Evolutionary conservation across 768 basidiomycete species (phyloP), one percentile per base, ranked within the genome.

Genomic region (Suillus ampliporus): DNA sequence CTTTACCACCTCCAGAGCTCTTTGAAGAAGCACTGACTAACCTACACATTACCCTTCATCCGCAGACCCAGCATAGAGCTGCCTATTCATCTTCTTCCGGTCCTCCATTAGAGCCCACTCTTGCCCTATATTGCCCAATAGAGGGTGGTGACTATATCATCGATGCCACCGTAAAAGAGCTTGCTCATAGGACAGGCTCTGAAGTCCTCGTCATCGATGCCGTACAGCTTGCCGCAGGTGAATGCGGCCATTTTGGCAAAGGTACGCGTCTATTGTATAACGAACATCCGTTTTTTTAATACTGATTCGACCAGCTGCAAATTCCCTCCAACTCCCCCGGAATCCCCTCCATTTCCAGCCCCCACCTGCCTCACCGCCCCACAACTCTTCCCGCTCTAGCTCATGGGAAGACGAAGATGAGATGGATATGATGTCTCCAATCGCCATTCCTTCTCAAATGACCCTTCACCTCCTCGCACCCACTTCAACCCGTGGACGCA

Each of bases 131-230:
- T 74, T 94, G 91, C 65, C 96, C 95, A 7, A 47, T 72, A 52
- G 89, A 91, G 73, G 95, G 95, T 38, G 94, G 92, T 6, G 89
- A 94, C 64, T 88, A 91, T 72, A 83, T 95, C 26, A 82, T 95
- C 23, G 90, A 91, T 70, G 85, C 87, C 21, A 91, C 94, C 4
- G 88, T 97, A 13, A 81, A 83, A 43, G 91, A 93, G 72, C 77
- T 96, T 65, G 94, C 92, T 6, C 82, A 84, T 53, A 83, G 84
- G 58, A 86, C 89, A 3, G 86, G 84, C 31, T 85, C 94, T 21
- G 96, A 97, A 65, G 88, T 97, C 13, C 81, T 96, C 10, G 85
- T 95, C 15, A 72, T 98, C 56, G 95, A 98, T 77, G 80, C 90
- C 4, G 87, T 89, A 10, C 91, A 95, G 63, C 79, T 97, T 21